Base-by-base conservation (phyloP, 768 basidiomycete genomes). In the Heimioporus sp. region DNA sequence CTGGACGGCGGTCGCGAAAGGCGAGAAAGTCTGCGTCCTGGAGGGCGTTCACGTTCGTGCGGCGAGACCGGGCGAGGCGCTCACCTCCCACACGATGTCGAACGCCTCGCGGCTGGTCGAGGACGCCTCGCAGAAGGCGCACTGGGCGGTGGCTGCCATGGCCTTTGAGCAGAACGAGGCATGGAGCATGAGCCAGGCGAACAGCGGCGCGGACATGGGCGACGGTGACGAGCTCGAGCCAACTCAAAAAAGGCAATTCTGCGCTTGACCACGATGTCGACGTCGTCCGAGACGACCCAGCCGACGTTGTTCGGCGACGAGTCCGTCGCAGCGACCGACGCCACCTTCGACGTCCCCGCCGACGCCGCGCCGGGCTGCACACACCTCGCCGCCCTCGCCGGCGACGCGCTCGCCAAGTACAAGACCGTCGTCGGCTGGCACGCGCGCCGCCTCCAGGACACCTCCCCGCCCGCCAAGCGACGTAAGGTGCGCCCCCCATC, bases 401-500 rank as follows among this genome's bases (percentile, higher is more conserved):
- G 76, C n/a, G 35, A 62, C 66, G 16, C 49, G 57, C 6, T 54
- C 61, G 65, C 70, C 51, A 83, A 78, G 61, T 87, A 80, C 64
- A 78, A 73, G 55, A 71, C 73, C 2, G 78, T 80, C 10, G 70
- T 83, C 16, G 68, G 73, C 1, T 88, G 86, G 86, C 73, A 77
- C 48, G 72, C 77, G 3, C 69, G 70, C 32, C 72, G 78, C 10
- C 63, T 70, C 0, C 76, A 83, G 44, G 72, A 73, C n/a, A 70
- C 75, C 0, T 70, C 70, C 39, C 73, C 79, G 28, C 71, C 81
- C 9, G 67, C 75, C 11, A 90, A 90, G 63, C 78, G 86, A 38
- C 72, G 85, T 58, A 87, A 84, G 77, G 88, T 87, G 38, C 38
- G 79, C 24, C 24, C 24, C 6, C 24, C 24, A 28, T 61, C 17